Evolutionary conservation across 352 stramenopile genomes (phyloP).

Genomic region (Thalassiosira hispida): DNA sequence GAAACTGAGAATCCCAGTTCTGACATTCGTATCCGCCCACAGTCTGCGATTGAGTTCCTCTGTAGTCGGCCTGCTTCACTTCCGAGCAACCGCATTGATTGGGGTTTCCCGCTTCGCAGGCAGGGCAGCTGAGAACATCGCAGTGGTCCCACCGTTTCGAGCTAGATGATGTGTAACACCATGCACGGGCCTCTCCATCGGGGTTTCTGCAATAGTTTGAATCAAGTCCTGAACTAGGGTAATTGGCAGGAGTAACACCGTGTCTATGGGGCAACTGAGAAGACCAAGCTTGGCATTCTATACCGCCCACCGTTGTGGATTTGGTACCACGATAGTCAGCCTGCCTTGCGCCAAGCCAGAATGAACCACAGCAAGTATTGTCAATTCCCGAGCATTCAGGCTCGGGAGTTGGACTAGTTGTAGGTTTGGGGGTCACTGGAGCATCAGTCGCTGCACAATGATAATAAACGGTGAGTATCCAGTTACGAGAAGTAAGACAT

Average conservation of each 20-base stretch:
- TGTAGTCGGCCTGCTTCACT: slow-evolving; percentile 27
- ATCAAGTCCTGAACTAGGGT: slow-evolving; percentile 16
- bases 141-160: slow-evolving; percentile 5
- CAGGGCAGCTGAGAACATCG: neutral
- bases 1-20: slow-evolving; percentile 16
- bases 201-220: slow-evolving; percentile 42
- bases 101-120: too few relatives aligned
- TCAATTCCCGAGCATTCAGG: too few relatives aligned
- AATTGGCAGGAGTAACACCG: slow-evolving; percentile 1
- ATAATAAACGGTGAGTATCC: too few relatives aligned
- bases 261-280: slow-evolving; percentile 23
- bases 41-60: slow-evolving; percentile 15
- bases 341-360: slow-evolving; percentile 1
- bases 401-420: too few relatives aligned
- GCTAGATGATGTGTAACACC: slow-evolving; percentile 34
- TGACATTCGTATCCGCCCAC: slow-evolving; percentile 13
- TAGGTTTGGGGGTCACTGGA: too few relatives aligned
- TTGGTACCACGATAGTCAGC: slow-evolving; percentile 34
- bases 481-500: too few relatives aligned
- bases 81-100: slow-evolving; percentile 1
- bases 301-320: slow-evolving; percentile 1
- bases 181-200: slow-evolving; percentile 21
- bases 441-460: too few relatives aligned
- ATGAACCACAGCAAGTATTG: slow-evolving; percentile 22
- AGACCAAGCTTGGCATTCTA: slow-evolving; percentile 18